Evolutionary conservation across 345 rosid species (phyloP), one percentile per base, ranked within the genome.

Genomic region (Heritiera fomes): DNA sequence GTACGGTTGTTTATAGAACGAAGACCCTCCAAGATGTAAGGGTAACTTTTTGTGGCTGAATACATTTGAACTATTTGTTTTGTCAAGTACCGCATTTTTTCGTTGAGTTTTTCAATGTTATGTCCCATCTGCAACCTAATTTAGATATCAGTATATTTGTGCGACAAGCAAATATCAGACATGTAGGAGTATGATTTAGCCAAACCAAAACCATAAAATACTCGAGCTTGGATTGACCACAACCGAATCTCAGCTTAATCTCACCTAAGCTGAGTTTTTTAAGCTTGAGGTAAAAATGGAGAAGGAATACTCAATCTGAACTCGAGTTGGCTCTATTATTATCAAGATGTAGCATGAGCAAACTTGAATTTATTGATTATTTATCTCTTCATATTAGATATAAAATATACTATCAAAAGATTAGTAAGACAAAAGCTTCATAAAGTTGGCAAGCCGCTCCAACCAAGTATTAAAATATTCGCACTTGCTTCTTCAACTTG

Each of bases 1-100:
- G 99, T 90, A 40, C 99, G 98, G 83, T 97, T 97, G 85, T 97
- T 97, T 85, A 94, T 97, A 12, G 99, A 94, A 32, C 99, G 95
- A 85, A 97, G 82, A 28, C 99, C 98, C 80, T 97, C 99, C 90
- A 97, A 86, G 76, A 97, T 90, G 70, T 91, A 94, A 62, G 98
- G 95, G 82, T 89, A 90, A 23, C 86, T 82, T 87, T 91, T 97
- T 64, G 91, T 62, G 3, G 93, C 98, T 56, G 97, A 89, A 86
- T 94, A 91, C 59, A 86, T 80, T 40, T 85, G 87, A 74, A 94
- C 83, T 69, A 97, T 86, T 84, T 97, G 98, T 83, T 94, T 97
- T 75, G 91, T 87, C 77, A 97, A 86, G 76, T 97, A 98, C 75
- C 98, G 91, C 98, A 97, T 87, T 83, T 97, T 97, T 88, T 97